Percentiles rank a stretch among this genome's conserved stretches.
These are phyloP conservation scores for Hygrophorus pudorinus DNA, from an alignment of 768 basidiomycete genomes.

Conservation along the genomic window DNA sequence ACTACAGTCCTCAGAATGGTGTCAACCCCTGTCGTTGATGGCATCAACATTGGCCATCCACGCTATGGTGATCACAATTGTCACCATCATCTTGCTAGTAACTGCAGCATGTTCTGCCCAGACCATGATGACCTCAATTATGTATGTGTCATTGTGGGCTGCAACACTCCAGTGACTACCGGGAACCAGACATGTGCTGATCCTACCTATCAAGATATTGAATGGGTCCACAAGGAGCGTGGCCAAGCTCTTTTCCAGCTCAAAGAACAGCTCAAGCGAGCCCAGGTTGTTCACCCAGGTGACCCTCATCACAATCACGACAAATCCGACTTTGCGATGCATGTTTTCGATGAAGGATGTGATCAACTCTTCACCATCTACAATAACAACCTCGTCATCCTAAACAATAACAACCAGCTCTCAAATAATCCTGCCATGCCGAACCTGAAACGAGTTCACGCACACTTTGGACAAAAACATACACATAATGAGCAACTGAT, in stretches of 20 bases:
- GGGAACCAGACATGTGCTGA: constrained; percentile 7
- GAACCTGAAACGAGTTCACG: constrained; percentile 9
- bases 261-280: constrained; percentile 4
- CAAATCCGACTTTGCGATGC: not conserved
- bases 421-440: not conserved
- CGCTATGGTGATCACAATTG: constrained; percentile 10
- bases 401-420: too few species aligned
- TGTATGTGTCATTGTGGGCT: constrained; percentile 8
- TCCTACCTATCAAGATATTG: constrained; percentile 6
- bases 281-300: constrained; percentile 4
- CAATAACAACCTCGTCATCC: not conserved
- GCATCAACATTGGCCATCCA: constrained; percentile 10
- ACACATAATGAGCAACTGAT: constrained; percentile 23
- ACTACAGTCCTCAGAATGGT: too few species aligned
- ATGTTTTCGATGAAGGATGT: not conserved
- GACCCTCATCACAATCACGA: constrained; percentile 4
- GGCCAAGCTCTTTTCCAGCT: constrained; percentile 9
- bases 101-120: constrained; percentile 7
- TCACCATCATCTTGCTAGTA: constrained; percentile 4
- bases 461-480: constrained; percentile 14
- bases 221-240: constrained; percentile 4
- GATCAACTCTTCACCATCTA: constrained; percentile 2
- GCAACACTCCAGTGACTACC: not conserved
- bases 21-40: constrained; percentile 11
- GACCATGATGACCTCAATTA: not conserved